Evolutionary conservation across 768 basidiomycete genomes (phyloP), one percentile per base, ranked within the genome.

Genomic region (Psilocybe subaeruginosa): DNA sequence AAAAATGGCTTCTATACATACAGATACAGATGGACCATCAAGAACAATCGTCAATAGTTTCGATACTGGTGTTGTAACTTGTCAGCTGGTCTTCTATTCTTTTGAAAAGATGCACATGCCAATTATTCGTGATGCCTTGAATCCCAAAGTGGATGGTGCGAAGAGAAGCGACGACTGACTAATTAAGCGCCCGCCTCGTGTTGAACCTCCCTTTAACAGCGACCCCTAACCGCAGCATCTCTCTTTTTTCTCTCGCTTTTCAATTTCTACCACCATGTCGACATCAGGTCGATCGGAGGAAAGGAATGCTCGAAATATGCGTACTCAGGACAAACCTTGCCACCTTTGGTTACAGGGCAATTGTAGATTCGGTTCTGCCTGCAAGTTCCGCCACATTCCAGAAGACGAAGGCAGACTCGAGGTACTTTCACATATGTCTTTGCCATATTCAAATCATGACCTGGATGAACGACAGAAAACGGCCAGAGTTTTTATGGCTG

Each of bases 381-480:
- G 64, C 55, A 65, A 59, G 52, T 65, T 56, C 30, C 48, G 30
- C 29, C 64, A 65, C 50, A 53, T 48, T 16, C 37, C 6, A 54
- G 47, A 27, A 0, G 14, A 30, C 4, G 30, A 58, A 50, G 43
- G 47, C 3, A 17, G 3, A 16, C 31, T n/a, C 12, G 3, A 35
- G 7, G 56, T 57, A 31, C 7, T 39, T 41, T 5, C 14, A 12
- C n/a, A 12, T 1, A 8, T 52, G 12, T n/a, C 14, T 33, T 41
- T 31, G 3, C 0, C 7, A 33, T 45, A 29, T 5, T 7, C 9
- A 27, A 31, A 30, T 30, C 3, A 30, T 12, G 8, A 51, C 19
- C 9, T 19, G 5, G 5, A 51, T 30, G 14, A 11, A 30, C 30
- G 41, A 11, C 1, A 43, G 41, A 43, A 12, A 43, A 4, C 41